Percentiles rank a stretch among this genome's conserved stretches.
phyloP scores from a whole-genome alignment of 129 eudicot species.

The Silybum marianum region DNA sequence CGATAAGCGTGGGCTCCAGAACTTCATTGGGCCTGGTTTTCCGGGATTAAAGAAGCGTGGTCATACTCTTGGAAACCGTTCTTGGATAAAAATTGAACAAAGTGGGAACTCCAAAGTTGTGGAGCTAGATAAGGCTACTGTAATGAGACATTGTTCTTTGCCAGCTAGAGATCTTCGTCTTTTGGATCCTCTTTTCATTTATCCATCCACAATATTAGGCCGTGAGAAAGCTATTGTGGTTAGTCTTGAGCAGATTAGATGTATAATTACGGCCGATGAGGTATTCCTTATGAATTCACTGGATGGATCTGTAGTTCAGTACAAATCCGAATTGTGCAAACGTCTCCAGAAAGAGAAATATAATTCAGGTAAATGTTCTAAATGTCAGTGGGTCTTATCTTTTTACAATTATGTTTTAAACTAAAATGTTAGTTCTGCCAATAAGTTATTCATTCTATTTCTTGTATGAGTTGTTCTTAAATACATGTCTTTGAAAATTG shows the following conservation, averaged over 20 bases:
- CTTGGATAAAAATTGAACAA: constrained; percentile 89
- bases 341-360: constrained; percentile 78
- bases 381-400: not conserved
- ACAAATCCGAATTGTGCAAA: constrained; percentile 72
- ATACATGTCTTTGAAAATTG: not conserved
- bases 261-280: constrained; percentile 96
- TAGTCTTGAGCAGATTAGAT: constrained; percentile 91
- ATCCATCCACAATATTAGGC: constrained; percentile 89
- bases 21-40: constrained; percentile 50
- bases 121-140: constrained; percentile 81
- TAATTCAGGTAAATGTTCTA: constrained; percentile 59
- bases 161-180: constrained; percentile 99
- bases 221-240: constrained; percentile 97
- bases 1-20: constrained; percentile 42
- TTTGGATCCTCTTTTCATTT: constrained; percentile 90
- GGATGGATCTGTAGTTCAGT: constrained; percentile 83
- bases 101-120: constrained; percentile 73
- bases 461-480: not conserved
- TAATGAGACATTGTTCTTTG: constrained; percentile 87
- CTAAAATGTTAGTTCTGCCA: not conserved
- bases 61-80: constrained; percentile 77
- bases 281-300: constrained; percentile 87
- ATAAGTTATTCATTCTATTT: not conserved
- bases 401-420: not conserved
- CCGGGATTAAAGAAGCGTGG: constrained; percentile 86